Conservation (phyloP, 164 flowering plant species). For the Annona cherimola region DNA sequence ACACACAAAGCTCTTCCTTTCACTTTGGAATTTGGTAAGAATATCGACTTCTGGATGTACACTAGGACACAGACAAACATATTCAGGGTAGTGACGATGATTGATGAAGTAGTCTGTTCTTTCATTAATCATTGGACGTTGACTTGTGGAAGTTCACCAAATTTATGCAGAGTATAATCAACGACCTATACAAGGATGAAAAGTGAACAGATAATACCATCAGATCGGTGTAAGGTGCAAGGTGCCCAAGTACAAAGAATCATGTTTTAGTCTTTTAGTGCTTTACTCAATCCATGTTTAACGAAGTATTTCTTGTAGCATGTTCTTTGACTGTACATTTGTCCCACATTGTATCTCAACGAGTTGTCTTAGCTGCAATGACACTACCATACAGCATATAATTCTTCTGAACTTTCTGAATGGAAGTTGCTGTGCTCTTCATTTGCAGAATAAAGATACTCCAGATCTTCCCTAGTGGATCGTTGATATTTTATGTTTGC, state of each 20-base stretch:
- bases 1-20: not conserved
- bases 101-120: not conserved
- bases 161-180: conserved; percentile 47
- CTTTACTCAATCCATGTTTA: not conserved
- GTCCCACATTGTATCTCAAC: not conserved
- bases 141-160: not conserved
- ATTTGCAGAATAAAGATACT: not conserved
- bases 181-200: conserved; percentile 59
- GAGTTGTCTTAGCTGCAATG: not conserved
- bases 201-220: conserved; percentile 10
- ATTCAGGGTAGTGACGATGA: not conserved
- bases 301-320: not conserved
- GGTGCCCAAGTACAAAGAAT: not conserved
- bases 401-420: not conserved
- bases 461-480: no score
- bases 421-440: not conserved
- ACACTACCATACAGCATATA: not conserved
- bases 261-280: not conserved
- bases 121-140: not conserved
- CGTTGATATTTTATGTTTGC: no score
- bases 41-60: not conserved
- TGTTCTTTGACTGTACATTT: not conserved
- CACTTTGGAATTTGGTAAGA: no score
- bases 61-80: not conserved
- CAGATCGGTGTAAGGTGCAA: not conserved